A percentile compares a stretch with the other conserved stretches of the same genome.
phyloP scores from a whole-genome alignment of 1,139 yeast species.

The Taphrina populina region DNA sequence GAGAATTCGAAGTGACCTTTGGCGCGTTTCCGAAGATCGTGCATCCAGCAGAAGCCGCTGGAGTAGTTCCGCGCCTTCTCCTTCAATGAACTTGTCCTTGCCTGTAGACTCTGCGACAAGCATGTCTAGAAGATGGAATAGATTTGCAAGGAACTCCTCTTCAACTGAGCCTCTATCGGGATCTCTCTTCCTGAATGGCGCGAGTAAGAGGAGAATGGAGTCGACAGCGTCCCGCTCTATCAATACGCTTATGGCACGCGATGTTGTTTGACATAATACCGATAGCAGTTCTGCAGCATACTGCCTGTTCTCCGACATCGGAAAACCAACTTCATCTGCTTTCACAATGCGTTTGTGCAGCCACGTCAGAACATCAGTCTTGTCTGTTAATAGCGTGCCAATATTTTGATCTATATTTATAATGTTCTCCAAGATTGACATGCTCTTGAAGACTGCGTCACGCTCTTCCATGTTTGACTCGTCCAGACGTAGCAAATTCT shows the following conservation, averaged over 20 bases:
- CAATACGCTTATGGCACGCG: slow-evolving; percentile 14
- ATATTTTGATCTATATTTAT: slow-evolving; percentile 33
- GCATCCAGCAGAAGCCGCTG: slow-evolving; percentile 40
- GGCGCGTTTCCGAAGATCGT: slow-evolving; percentile 36
- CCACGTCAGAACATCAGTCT: slow-evolving; percentile 39
- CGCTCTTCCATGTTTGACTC: slow-evolving; percentile 32
- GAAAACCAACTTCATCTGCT: slow-evolving; percentile 33
- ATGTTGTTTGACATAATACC: slow-evolving; percentile 36
- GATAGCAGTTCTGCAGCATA: slow-evolving; percentile 42
- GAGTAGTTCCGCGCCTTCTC: slow-evolving; percentile 46
- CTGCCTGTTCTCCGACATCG: slow-evolving; percentile 40
- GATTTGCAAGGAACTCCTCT: slow-evolving; percentile 42
- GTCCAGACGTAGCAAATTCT: slow-evolving; percentile 38
- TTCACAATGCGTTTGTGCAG: slow-evolving; percentile 37
- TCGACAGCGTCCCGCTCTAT: slow-evolving; percentile 39
- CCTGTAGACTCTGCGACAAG: slow-evolving; percentile 39
- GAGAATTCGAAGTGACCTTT: slow-evolving; percentile 41
- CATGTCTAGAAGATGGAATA: slow-evolving; percentile 40
- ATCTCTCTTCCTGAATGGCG: slow-evolving; percentile 39
- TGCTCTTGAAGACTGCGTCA: slow-evolving; percentile 33
- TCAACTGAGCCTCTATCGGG: slow-evolving; percentile 41
- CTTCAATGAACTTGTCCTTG: slow-evolving; percentile 41
- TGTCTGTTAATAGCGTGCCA: slow-evolving; percentile 24
- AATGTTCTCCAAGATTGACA: slow-evolving; percentile 38
- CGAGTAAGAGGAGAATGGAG: slow-evolving; percentile 38